Base-by-base conservation (phyloP, 1,284 basidiomycete genomes). In the Butyriboletus appendiculatus region DNA sequence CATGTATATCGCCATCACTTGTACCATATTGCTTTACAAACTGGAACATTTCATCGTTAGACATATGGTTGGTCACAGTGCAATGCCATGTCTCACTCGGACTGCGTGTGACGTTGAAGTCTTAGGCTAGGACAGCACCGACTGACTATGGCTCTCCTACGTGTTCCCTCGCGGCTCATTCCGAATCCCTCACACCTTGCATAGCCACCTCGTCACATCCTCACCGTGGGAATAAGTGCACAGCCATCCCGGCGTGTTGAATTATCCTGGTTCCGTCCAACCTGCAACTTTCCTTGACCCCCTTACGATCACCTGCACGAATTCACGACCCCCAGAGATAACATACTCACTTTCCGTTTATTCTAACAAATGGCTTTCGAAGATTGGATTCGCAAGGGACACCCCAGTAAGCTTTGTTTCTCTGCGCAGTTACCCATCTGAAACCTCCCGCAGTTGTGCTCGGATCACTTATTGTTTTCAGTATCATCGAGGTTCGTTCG, bases 381-480 rank as follows among this genome's bases (percentile, higher is more conserved):
- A 58, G 57, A 61, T 41, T 67, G 66, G 60, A 61, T 77, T 54
- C 73, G 74, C 47, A 63, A 67, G 50, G 75, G 74, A 18, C 73
- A 75, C 50, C 70, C 75, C 7, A 62, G 74, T 77, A 54, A 57
- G 75, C 45, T 22, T 20, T 14, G 5, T 39, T 11, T 50, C 24
- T 38, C 14, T 18, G 7, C 6, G 2, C 24, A 18, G 32, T 43
- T 12, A 20, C 35, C 30, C 15, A 4, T 50, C 42, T 58, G 35
- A 65, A 52, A n/a, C 50, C 12, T 33, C 12, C 39, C 51, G 39
- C 53, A 66, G 67, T 72, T 43, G 54, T 69, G 14, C 55, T 69
- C 18, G 66, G 64, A 50, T 40, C 55, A 37, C 65, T 72, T 20
- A 48, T 70, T 42, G 28, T 63, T 11, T 58, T 68, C 62, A 60